phyloP scores from a whole-genome alignment of 2,329 filamentous ascomycete species.

The Pezicula rhizophila region DNA sequence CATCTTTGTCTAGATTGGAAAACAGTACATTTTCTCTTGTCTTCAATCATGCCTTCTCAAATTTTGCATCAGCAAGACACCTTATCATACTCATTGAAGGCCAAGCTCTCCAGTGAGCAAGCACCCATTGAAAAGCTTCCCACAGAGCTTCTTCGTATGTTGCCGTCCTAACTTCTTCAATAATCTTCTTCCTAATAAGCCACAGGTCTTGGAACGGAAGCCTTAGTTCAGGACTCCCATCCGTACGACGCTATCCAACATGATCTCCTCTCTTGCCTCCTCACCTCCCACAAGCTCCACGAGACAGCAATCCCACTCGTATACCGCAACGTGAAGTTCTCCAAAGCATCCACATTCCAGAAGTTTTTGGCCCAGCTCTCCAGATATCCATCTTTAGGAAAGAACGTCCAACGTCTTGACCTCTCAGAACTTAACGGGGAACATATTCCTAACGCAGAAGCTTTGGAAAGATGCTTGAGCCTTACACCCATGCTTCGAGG shows the following conservation, averaged over 20 bases:
- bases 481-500: slow-evolving; percentile 52
- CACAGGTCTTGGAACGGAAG: not conserved
- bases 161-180: slow-evolving; percentile 9
- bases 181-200: not conserved
- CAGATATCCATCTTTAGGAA: slow-evolving; percentile 60
- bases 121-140: slow-evolving; percentile 61
- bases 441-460: not conserved
- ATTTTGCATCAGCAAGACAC: too few species aligned
- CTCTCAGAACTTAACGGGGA: slow-evolving; percentile 46
- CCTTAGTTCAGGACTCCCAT: not conserved
- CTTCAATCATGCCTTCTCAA: too few species aligned
- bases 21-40: too few species aligned
- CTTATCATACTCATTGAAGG: too few species aligned
- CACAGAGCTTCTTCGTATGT: slow-evolving; percentile 61
- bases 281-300: slow-evolving; percentile 65
- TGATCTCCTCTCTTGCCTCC: slow-evolving; percentile 58
- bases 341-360: slow-evolving; percentile 73
- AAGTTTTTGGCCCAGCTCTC: slow-evolving; percentile 67
- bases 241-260: slow-evolving; percentile 60
- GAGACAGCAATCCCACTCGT: slow-evolving; percentile 65
- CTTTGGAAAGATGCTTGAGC: not conserved
- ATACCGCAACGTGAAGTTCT: slow-evolving; percentile 72
- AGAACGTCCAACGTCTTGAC: slow-evolving; percentile 68
- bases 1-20: too few species aligned
- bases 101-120: slow-evolving; percentile 8